Evolutionary conservation across 2,329 filamentous ascomycete species (phyloP), one percentile per base, ranked within the genome.

Genomic region (Fusarium armeniacum): DNA sequence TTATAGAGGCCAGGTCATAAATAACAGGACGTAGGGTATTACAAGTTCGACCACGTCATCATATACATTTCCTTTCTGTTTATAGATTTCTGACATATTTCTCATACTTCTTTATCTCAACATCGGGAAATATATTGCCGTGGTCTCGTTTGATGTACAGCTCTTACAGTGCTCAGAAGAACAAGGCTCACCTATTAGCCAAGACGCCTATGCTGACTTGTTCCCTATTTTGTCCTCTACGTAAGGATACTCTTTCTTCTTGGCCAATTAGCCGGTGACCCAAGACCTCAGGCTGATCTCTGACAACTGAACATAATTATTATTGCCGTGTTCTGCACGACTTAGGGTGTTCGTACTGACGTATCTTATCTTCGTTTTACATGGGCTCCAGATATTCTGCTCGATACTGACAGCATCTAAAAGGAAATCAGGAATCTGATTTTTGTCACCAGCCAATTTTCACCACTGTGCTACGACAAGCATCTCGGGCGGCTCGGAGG

Each of bases 361-460:
- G 6, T 13, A 6, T 20, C 6, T 7, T 7, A 13, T 20, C 20
- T 3, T 20, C 20, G 20, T 13, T 0, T 40, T n/a, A 0, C 18
- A 13, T 8, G n/a, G 4, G 4, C 0, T n/a, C 7, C 13, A 6
- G n/a, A 0, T 5, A 11, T 33, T 2, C 11, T 20, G n/a, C 11
- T 13, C 11, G 11, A 6, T 7, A 40, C 0, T 6, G n/a, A 6
- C 2, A 1, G 1, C 13, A 13, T 13, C 0, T 6, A 6, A 7
- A 13, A 5, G 1, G 35, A n/a, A 36, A n/a, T 18, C 10, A 18
- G 33, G 18, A 0, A 35, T 35, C 9, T 4, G 2, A 2, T 35
- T 1, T 1, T 18, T 35, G 16, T 18, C 12, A 9, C 7, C 7
- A 35, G 10, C 9, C 26, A 28, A 10, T 28, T 28, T 28, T 10